Evolutionary conservation across 2,329 filamentous ascomycete species (phyloP).

Genomic region (Rhynchosporium agropyri): DNA sequence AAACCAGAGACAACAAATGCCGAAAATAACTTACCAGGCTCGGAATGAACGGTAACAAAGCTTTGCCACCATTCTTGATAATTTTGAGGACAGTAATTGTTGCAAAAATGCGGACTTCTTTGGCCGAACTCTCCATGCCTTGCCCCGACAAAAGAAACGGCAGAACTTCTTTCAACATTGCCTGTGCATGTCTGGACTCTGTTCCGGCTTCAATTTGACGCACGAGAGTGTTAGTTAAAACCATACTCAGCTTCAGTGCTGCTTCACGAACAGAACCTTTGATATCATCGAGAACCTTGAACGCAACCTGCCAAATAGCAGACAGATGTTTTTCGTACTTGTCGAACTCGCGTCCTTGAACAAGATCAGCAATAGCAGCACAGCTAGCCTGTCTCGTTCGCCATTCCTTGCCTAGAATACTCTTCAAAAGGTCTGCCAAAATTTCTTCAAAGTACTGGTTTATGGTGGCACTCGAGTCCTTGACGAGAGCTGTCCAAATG

Average conservation of each 20-base stretch:
- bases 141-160: conserved; percentile 89
- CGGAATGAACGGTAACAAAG: conserved; percentile 78
- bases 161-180: conserved; percentile 83
- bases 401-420: conserved; percentile 90
- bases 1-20: not conserved
- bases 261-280: conserved; percentile 85
- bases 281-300: conserved; percentile 94
- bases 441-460: conserved; percentile 86
- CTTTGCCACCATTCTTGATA: conserved; percentile 82
- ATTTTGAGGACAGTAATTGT: conserved; percentile 84
- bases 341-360: conserved; percentile 75
- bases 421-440: conserved; percentile 82
- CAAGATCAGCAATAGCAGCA: conserved; percentile 82
- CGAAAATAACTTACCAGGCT: conserved; percentile 53
- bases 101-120: conserved; percentile 85
- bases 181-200: conserved; percentile 67
- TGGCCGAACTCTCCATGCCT: conserved; percentile 83
- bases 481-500: conserved; percentile 96
- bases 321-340: conserved; percentile 84
- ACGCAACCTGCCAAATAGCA: conserved; percentile 80
- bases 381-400: conserved; percentile 90
- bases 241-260: conserved; percentile 79
- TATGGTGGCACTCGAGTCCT: conserved; percentile 76
- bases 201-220: conserved; percentile 82
- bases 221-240: conserved; percentile 81